phyloP scores from a whole-genome alignment of 2,329 filamentous ascomycete genomes.

The Neopestalotiopsis clavispora region DNA sequence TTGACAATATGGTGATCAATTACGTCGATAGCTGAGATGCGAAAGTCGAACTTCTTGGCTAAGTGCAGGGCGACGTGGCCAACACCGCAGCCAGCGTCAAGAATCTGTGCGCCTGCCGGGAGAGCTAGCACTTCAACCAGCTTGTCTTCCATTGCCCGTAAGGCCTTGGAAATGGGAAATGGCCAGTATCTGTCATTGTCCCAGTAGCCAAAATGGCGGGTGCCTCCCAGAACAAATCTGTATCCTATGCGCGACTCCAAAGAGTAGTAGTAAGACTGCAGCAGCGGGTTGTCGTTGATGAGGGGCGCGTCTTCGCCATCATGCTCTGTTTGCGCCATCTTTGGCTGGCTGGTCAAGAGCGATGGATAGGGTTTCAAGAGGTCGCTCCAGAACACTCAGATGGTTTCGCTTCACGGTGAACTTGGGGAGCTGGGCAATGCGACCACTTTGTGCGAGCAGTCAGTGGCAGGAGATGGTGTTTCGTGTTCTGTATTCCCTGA shows the following conservation, averaged over 20 bases:
- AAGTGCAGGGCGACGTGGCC: slow-evolving; percentile 55
- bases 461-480: no score
- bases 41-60: slow-evolving; percentile 43
- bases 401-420: no score
- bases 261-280: slow-evolving; percentile 51
- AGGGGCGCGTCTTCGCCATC: slow-evolving; percentile 23
- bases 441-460: no score
- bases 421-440: no score
- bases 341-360: no score
- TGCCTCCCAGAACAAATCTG: slow-evolving; percentile 48
- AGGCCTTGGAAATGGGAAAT: slow-evolving; percentile 47
- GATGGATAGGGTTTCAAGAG: no score
- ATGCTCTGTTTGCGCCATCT: slow-evolving; percentile 2
- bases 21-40: slow-evolving; percentile 54
- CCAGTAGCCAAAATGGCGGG: slow-evolving; percentile 56
- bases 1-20: slow-evolving; percentile 51
- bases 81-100: slow-evolving; percentile 58
- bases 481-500: no score
- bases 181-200: slow-evolving; percentile 50
- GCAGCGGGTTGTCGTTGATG: slow-evolving; percentile 43
- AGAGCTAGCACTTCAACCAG: slow-evolving; percentile 44
- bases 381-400: no score
- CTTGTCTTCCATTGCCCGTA: slow-evolving; percentile 56
- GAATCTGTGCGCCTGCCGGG: slow-evolving; percentile 44
- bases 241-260: slow-evolving; percentile 52